These are phyloP conservation scores for Rostrohypoxylon terebratum DNA, from an alignment of 495 filamentous ascomycete genomes.

Conservation along the genomic window DNA sequence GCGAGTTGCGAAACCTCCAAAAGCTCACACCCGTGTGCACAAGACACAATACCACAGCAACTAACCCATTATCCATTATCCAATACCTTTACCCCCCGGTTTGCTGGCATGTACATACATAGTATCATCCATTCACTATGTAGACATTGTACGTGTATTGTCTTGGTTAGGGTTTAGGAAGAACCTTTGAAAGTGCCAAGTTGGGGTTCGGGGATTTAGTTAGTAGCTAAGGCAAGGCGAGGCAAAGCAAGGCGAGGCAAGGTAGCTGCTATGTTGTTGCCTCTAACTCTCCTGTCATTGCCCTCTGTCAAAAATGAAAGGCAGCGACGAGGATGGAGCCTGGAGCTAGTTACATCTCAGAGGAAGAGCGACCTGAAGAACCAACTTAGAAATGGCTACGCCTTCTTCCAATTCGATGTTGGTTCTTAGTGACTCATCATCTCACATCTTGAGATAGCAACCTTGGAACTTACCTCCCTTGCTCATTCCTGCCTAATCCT, in stretches of 20 bases:
- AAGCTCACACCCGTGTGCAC: not conserved
- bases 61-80: not conserved
- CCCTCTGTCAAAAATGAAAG: conserved; percentile 6
- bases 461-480: conserved; percentile 28
- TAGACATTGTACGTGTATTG: conserved; percentile 8
- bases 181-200: not conserved
- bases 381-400: conserved; percentile 32
- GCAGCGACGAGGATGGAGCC: conserved; percentile 6
- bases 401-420: conserved; percentile 22
- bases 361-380: conserved; percentile 13
- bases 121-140: conserved; percentile 14
- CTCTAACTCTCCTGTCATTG: conserved; percentile 10
- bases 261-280: conserved; percentile 9
- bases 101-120: conserved; percentile 32
- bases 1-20: not conserved
- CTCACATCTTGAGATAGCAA: conserved; percentile 9
- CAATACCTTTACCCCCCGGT: not conserved
- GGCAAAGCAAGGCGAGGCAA: not conserved
- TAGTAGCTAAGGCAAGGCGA: conserved; percentile 6
- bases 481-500: not conserved
- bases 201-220: conserved; percentile 16
- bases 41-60: conserved; percentile 1
- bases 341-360: conserved; percentile 19
- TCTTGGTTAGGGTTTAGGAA: conserved; percentile 3
- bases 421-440: conserved; percentile 30